A percentile compares a stretch with the other conserved stretches of the same genome.
phyloP scores from a whole-genome alignment of 345 rosid genomes.

The Jatropha curcas region DNA sequence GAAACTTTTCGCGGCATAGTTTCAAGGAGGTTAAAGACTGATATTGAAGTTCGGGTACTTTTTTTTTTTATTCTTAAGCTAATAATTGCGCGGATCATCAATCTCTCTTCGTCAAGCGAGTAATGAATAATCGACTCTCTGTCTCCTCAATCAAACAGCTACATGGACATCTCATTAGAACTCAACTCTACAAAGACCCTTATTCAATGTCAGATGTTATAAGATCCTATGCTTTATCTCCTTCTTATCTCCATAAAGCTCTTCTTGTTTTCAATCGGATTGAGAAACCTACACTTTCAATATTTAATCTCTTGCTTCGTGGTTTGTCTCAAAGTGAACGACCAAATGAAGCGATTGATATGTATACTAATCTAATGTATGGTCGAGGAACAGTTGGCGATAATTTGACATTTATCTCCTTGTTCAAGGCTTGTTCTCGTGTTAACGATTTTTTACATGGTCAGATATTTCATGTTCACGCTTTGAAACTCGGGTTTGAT shows the following conservation, averaged over 20 bases:
- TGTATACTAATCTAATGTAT: conserved; percentile 32
- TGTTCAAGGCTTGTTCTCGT: conserved; percentile 51
- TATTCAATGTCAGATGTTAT: conserved; percentile 39
- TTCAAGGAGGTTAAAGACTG: too few relatives aligned
- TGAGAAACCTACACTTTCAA: conserved; percentile 37
- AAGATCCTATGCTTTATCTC: conserved; percentile 46
- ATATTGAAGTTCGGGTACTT: too few relatives aligned
- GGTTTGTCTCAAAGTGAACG: conserved; percentile 41
- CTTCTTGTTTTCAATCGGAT: conserved; percentile 39
- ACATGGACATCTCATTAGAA: conserved; percentile 44
- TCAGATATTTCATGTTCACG: conserved; percentile 39
- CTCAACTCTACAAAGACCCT: conserved; percentile 38
- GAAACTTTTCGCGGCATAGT: too few relatives aligned
- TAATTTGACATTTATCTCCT: conserved; percentile 42
- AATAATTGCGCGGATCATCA: conserved; percentile 24
- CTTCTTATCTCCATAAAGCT: conserved; percentile 36
- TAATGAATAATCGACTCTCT: background rate
- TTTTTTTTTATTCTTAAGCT: too few relatives aligned
- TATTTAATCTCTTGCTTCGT: conserved; percentile 48
- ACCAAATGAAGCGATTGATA: conserved; percentile 40
- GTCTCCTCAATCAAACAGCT: conserved; percentile 29
- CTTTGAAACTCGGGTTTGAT: conserved; percentile 46
- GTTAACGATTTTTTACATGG: conserved; percentile 32
- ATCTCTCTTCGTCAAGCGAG: conserved; percentile 19
- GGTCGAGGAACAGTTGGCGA: conserved; percentile 37